Base-by-base conservation (phyloP, 805 yeast species). In the Candida chauliodis region DNA sequence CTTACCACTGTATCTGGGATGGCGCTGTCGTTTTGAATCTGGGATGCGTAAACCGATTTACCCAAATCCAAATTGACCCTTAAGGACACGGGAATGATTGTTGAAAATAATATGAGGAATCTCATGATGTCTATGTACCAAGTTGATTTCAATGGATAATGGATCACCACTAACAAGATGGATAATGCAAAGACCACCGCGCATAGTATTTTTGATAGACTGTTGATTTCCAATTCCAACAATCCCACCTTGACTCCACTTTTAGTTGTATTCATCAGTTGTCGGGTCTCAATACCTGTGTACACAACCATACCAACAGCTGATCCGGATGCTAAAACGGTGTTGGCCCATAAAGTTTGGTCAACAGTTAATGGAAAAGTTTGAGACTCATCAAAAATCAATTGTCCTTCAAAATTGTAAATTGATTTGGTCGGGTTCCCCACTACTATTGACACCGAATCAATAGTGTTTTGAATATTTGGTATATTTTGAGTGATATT, bases 301-400 rank as follows among this genome's bases (percentile, higher is more conserved):
- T 89, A 93, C 2, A 89, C 71, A 11, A 93, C 78, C 50, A 91
- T 80, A 2, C 95, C 99, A 34, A 90, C 69, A 6, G 95, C 93
- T 3, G 87, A 76, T 10, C 97, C 98, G 0, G 96, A 85, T 0
- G 99, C 98, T 11, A 95, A 69, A 1, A 95, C 97, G 0, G 99
- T 93, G 57, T 93, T 93, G 10, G 98, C 97, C 99, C 99, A 93
- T 56, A 95, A 61, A 0, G 99, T 88, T 53, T 91, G 90, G 59
- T 93, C 99, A 8, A 93, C 79, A 3, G 83, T 72, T 10, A 93
- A 65, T 3, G 93, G 85, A 16, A 74, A 66, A 1, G 80, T 70
- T 19, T 33, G 16, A 3, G 36, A 33, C 19, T 76, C 72, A 29
- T 74, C 75, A 43, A 73, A 70, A 2, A 78, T 67, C 16, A 90